These are phyloP conservation scores for Pseudonitzschia multistriata DNA, from an alignment of 108 stramenopile genomes.

Conservation along the genomic window DNA sequence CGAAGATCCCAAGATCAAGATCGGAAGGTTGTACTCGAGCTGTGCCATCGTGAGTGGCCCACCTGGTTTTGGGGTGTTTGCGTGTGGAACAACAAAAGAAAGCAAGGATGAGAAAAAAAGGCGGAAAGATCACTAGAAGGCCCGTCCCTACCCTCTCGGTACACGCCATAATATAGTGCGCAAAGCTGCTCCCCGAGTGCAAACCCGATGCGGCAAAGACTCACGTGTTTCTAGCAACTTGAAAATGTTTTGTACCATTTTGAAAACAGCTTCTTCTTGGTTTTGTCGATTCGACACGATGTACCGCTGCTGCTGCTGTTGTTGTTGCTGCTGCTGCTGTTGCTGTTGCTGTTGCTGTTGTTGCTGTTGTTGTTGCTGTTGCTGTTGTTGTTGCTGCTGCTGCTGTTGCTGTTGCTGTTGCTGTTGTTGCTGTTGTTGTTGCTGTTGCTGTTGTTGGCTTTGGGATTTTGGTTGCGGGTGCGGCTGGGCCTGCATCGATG, in stretches of 20 bases:
- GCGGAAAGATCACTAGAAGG: neutral
- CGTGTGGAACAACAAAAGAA: neutral
- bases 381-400: conserved; percentile 13
- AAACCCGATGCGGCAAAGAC: neutral
- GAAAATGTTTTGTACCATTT: conserved; percentile 26
- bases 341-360: conserved; percentile 1
- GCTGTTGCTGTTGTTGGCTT: neutral
- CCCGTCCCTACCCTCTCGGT: neutral
- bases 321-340: conserved; percentile 14
- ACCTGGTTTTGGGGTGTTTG: conserved; percentile 11
- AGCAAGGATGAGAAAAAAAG: neutral
- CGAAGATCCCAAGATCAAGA: conserved; percentile 4
- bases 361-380: conserved; percentile 2
- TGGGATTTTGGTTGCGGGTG: neutral
- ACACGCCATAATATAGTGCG: neutral
- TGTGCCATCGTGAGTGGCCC: conserved; percentile 39
- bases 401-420: neutral
- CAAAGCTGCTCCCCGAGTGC: neutral
- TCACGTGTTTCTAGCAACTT: conserved; percentile 33
- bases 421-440: neutral
- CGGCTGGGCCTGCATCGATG: neutral
- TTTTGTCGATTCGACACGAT: conserved; percentile 3
- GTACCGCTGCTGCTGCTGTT: conserved; percentile 6
- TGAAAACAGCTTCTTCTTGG: conserved; percentile 12
- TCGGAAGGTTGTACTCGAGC: conserved; percentile 43